Evolutionary conservation across 176 grass and related monocot species (phyloP).

Genomic region (Carex littledalei): DNA sequence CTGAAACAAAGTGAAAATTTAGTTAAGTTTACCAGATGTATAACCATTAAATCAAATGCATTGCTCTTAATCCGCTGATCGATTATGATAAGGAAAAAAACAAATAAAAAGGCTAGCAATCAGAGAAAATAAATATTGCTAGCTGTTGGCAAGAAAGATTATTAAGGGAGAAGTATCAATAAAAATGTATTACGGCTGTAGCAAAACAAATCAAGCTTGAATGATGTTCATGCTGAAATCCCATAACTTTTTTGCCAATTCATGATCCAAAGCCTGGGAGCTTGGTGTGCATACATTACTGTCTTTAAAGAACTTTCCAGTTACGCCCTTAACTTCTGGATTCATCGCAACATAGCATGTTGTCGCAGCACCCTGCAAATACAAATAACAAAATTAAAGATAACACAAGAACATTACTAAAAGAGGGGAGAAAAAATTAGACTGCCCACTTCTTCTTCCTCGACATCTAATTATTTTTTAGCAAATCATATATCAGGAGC

Average conservation of each 20-base stretch:
- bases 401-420: background rate
- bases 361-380: constrained; percentile 64
- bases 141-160: background rate
- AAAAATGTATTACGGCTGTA: background rate
- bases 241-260: constrained; percentile 66
- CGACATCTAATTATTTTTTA: constrained; percentile 31
- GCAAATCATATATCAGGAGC: background rate
- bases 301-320: constrained; percentile 55
- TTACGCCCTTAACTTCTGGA: constrained; percentile 48
- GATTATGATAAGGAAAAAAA: background rate
- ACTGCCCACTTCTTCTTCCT: background rate
- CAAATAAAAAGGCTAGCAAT: background rate
- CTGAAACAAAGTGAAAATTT: background rate
- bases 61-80: background rate
- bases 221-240: constrained; percentile 51
- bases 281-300: constrained; percentile 54
- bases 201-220: background rate
- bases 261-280: constrained; percentile 46
- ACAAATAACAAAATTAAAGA: background rate
- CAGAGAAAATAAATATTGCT: background rate
- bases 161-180: background rate
- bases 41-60: background rate
- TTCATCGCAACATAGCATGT: constrained; percentile 75
- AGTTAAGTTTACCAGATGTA: background rate
- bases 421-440: background rate